Evolutionary conservation across 148 eudicot species (phyloP).

Genomic region (Chenopodium album): DNA sequence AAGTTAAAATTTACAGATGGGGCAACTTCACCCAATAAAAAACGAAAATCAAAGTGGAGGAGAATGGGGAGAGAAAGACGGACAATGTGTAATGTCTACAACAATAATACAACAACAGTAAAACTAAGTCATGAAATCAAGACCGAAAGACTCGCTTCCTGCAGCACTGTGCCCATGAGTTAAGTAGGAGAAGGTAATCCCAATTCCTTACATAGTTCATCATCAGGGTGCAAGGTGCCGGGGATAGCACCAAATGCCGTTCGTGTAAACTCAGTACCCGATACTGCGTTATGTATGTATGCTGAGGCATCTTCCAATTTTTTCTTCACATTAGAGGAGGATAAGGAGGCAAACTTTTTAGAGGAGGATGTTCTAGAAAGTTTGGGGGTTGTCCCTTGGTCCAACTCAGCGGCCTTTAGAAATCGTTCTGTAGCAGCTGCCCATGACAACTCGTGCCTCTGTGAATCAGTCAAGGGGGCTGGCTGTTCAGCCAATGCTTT

Average conservation of each 20-base stretch:
- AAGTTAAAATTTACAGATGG: background rate
- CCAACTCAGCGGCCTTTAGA: constrained; percentile 52
- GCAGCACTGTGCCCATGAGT: constrained; percentile 15
- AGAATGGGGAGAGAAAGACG: background rate
- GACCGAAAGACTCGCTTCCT: background rate
- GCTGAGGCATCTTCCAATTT: constrained; percentile 80
- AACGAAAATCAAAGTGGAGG: background rate
- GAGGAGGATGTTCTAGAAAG: constrained; percentile 30
- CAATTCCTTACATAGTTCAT: constrained; percentile 61
- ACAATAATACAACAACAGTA: background rate
- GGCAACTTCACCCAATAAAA: background rate
- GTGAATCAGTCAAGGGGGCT: constrained; percentile 56
- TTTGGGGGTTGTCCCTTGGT: constrained; percentile 28
- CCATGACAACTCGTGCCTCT: constrained; percentile 79
- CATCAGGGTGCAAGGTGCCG: constrained; percentile 54
- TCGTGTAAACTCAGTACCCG: constrained; percentile 42
- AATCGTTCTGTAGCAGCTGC: constrained; percentile 89
- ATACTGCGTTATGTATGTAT: constrained; percentile 54
- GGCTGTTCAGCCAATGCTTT: constrained; percentile 70
- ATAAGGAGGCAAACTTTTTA: constrained; percentile 53
- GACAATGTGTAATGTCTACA: background rate
- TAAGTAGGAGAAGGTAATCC: constrained; percentile 46
- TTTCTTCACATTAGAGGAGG: constrained; percentile 48
- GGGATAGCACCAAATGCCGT: constrained; percentile 47
- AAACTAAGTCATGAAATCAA: background rate